phyloP scores from a whole-genome alignment of 306 rosid genomes.

The Sechiopsis laciniata region DNA sequence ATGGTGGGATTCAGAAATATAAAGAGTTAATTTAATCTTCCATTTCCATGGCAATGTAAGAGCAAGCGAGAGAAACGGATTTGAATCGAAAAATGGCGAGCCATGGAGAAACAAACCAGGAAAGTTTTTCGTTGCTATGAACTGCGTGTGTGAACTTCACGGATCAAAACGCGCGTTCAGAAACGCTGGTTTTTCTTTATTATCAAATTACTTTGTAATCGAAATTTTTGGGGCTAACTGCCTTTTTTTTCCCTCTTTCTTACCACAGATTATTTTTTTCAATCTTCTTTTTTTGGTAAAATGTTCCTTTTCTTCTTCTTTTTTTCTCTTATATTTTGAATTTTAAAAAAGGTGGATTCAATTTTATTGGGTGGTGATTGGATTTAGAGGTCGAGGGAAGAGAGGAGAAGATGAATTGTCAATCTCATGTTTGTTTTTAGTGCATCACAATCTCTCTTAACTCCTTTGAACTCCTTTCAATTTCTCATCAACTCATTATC shows the following conservation, averaged over 20 bases:
- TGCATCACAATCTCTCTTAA: too few relatives aligned
- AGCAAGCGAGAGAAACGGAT: conserved; percentile 17
- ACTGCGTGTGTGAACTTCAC: not conserved
- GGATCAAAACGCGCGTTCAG: not conserved
- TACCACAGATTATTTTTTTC: not conserved
- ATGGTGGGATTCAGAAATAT: not conserved
- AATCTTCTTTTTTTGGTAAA: not conserved
- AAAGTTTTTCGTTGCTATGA: not conserved
- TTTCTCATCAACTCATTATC: too few relatives aligned
- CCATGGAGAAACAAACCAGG: not conserved
- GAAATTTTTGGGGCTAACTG: not conserved
- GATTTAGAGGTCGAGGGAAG: too few relatives aligned
- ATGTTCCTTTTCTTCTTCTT: not conserved
- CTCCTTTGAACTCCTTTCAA: too few relatives aligned
- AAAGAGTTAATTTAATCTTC: not conserved
- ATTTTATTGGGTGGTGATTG: too few relatives aligned
- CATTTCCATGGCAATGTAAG: not conserved
- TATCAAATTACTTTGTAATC: not conserved
- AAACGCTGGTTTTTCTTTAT: not conserved
- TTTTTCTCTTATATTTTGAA: not conserved
- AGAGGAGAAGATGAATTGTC: too few relatives aligned
- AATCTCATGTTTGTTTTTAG: too few relatives aligned
- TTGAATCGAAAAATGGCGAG: conserved; percentile 14
- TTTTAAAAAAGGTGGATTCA: too few relatives aligned
- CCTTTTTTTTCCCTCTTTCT: not conserved